Conservation (phyloP, 2,329 filamentous ascomycete species). For the Ophiostoma sp. region DNA sequence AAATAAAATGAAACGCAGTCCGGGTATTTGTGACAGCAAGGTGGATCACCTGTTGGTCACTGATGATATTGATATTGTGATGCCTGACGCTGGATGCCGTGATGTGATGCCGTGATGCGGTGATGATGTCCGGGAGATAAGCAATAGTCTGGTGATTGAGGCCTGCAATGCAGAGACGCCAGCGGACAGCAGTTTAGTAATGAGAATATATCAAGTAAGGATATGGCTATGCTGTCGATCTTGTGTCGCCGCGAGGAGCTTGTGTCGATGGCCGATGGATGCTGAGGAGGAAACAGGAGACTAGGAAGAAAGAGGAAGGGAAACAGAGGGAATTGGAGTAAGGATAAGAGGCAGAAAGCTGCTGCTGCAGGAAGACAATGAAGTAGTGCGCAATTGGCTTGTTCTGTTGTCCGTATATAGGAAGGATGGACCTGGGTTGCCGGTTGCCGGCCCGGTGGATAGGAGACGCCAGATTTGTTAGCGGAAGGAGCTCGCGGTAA, state of each 20-base stretch:
- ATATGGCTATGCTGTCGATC: not conserved
- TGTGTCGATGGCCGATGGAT: not conserved
- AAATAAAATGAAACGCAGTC: not conserved
- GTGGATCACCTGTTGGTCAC: conserved; percentile 4
- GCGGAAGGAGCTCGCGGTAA: not conserved
- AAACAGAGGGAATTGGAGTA: not conserved
- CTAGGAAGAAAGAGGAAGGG: not conserved
- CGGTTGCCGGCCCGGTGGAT: not conserved
- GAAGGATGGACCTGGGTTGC: not conserved
- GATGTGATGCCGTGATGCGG: not conserved
- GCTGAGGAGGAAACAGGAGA: not conserved
- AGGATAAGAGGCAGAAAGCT: not conserved
- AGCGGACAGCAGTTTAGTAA: not conserved
- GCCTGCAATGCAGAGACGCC: not conserved
- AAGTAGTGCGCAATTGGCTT: not conserved
- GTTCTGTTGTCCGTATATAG: not conserved
- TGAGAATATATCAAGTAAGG: not conserved
- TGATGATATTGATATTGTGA: not conserved
- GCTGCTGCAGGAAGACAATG: not conserved
- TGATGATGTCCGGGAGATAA: not conserved
- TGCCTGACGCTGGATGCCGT: not conserved
- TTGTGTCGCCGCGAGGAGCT: not conserved
- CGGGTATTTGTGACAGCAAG: not conserved
- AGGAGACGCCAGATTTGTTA: not conserved
- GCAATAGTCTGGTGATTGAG: not conserved